These are phyloP conservation scores for Fusarium albidum DNA, from an alignment of 2,329 filamentous ascomycete genomes.

Conservation along the genomic window DNA sequence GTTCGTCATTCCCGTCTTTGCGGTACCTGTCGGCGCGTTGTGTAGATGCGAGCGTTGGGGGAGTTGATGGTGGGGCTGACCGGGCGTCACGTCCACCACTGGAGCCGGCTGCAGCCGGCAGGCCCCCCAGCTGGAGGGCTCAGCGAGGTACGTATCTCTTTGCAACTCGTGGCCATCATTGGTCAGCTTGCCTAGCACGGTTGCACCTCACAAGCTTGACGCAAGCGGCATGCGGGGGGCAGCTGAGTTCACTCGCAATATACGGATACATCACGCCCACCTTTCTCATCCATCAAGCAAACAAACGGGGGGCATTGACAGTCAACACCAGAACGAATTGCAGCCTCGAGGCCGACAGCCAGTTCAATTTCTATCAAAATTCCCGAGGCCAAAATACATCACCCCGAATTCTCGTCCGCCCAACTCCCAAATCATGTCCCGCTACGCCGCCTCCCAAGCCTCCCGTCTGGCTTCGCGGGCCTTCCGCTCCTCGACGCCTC, in stretches of 20 bases:
- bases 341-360: not conserved
- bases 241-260: conserved; percentile 15
- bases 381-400: not conserved
- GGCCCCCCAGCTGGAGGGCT: conserved; percentile 4
- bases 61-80: conserved; percentile 33
- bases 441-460: conserved; percentile 47
- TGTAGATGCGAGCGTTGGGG: conserved; percentile 7
- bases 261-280: conserved; percentile 15
- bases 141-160: conserved; percentile 33
- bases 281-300: conserved; percentile 11
- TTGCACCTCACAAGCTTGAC: conserved; percentile 15
- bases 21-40: not conserved
- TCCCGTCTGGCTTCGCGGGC: conserved; percentile 48
- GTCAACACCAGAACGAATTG: conserved; percentile 6
- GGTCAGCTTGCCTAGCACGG: conserved; percentile 16
- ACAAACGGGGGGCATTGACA: conserved; percentile 16
- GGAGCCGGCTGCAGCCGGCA: too few species aligned
- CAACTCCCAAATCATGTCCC: conserved; percentile 42
- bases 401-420: not conserved
- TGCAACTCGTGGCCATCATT: conserved; percentile 15
- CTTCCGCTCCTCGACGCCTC: conserved; percentile 38
- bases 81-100: too few species aligned
- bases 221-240: conserved; percentile 18
- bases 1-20: conserved; percentile 31
- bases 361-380: not conserved